A percentile compares a stretch with the other conserved stretches of the same genome.
Conservation (phyloP, 139 green algal genomes). For the Chlorella ohadii region DNA sequence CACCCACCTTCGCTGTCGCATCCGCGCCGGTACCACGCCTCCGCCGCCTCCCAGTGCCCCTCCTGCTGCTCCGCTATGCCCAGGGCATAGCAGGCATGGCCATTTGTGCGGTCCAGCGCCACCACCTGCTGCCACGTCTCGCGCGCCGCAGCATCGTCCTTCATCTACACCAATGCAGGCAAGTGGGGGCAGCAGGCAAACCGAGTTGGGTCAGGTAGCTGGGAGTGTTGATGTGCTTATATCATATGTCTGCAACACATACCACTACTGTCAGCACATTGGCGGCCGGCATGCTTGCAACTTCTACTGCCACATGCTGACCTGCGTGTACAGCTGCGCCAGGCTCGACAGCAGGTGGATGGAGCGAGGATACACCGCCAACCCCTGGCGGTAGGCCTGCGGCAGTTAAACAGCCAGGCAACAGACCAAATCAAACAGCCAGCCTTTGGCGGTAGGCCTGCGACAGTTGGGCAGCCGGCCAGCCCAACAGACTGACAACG, state of each 20-base stretch:
- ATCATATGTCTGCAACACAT: not conserved
- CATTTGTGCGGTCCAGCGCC: constrained; percentile 48
- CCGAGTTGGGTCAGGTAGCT: too few species aligned
- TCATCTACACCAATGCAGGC: not conserved
- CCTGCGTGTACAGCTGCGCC: constrained; percentile 27
- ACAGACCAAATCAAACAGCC: too few species aligned
- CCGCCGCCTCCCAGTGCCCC: constrained; percentile 49
- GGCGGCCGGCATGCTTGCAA: too few species aligned
- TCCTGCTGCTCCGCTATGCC: constrained; percentile 60
- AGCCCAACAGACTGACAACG: too few species aligned
- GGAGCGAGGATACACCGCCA: not conserved
- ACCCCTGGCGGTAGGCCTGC: not conserved
- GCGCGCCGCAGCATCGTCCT: not conserved
- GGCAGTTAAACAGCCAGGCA: too few species aligned
- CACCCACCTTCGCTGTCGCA: constrained; percentile 6
- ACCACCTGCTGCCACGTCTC: constrained; percentile 37
- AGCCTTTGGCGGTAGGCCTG: constrained; percentile 1
- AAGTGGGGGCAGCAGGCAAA: not conserved
- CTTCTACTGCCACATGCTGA: not conserved
- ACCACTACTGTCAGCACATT: too few species aligned
- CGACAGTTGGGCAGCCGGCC: not conserved
- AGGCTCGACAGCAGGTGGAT: constrained; percentile 23
- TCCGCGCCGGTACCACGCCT: constrained; percentile 50
- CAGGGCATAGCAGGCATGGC: constrained; percentile 62
- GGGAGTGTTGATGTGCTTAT: too few species aligned